Evolutionary conservation across 805 yeast species (phyloP).

Genomic region (Starmerella sirachaensis): DNA sequence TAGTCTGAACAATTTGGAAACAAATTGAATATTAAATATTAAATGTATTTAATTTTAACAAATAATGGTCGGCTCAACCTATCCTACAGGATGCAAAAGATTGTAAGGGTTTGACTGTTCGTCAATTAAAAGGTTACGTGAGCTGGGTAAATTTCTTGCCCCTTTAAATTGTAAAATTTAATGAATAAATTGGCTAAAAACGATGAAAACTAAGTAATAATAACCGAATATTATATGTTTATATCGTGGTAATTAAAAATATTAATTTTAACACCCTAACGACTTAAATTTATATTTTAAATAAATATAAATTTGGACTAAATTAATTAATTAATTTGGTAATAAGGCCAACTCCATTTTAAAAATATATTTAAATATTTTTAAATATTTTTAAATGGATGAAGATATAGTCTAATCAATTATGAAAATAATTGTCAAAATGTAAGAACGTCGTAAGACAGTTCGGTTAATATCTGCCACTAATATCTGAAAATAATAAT

Average conservation of each 20-base stretch:
- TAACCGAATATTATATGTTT: no score
- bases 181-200: no score
- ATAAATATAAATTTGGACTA: no score
- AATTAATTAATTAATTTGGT: no score
- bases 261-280: no score
- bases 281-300: no score
- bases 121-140: constrained; percentile 1
- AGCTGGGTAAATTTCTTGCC: background rate
- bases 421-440: background rate
- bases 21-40: background rate
- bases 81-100: background rate
- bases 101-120: constrained; percentile 1
- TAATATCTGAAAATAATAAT: background rate
- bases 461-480: constrained; percentile 1
- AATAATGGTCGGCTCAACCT: constrained; percentile 1
- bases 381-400: no score
- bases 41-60: background rate
- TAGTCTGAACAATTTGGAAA: constrained; percentile 1
- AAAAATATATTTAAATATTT: no score
- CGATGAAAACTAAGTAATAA: no score
- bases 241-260: no score
- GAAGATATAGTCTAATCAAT: background rate
- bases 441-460: background rate
- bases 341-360: no score
- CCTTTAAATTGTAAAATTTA: background rate